Percentiles rank a stretch among this genome's conserved stretches.
phyloP scores from a whole-genome alignment of 495 filamentous ascomycete genomes.

The Penicillium nucicola region DNA sequence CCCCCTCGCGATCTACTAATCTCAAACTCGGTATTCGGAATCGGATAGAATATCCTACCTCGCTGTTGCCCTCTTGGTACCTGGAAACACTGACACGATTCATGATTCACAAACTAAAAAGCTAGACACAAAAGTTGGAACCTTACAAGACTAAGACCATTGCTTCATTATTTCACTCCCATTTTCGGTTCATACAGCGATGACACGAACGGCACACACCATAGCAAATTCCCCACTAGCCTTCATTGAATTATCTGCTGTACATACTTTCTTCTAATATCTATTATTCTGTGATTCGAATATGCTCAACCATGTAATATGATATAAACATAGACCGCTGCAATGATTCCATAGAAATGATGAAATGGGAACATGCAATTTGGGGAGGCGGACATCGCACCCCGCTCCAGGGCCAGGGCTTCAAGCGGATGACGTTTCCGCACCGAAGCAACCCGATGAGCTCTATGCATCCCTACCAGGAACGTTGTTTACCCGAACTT shows the following conservation, averaged over 20 bases:
- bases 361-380: background rate
- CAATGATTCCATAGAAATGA: background rate
- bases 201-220: background rate
- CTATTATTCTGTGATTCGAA: background rate
- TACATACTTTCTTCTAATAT: conserved; percentile 7
- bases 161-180: background rate
- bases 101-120: conserved; percentile 10
- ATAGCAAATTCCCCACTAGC: background rate
- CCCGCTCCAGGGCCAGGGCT: background rate
- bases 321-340: background rate
- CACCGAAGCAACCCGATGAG: background rate
- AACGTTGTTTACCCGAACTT: too few species aligned
- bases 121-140: background rate
- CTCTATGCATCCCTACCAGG: too few species aligned
- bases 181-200: background rate
- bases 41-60: background rate
- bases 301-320: background rate
- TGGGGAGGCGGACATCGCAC: background rate
- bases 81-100: conserved; percentile 7
- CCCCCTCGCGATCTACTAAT: conserved; percentile 38
- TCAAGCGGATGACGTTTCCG: background rate
- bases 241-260: background rate
- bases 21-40: background rate
- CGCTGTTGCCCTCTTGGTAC: background rate
- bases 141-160: background rate